phyloP scores from a whole-genome alignment of 176 grass and related monocot genomes.

The maize (Zea mays) region Zm-B73-REFERENCE-NAM-5.0 NC_050097.1:217576001-217576500 shows the following conservation, averaged over 20 bases:
- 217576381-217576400: too few species aligned
- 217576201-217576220: conserved; percentile 51
- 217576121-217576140: conserved; percentile 26
- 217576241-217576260: too few species aligned
- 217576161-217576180: conserved; percentile 35
- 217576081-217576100: conserved; percentile 32
- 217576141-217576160: conserved; percentile 30
- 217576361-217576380: too few species aligned
- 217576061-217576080: conserved; percentile 14
- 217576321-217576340: too few species aligned
- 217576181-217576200: conserved; percentile 33
- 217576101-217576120: conserved; percentile 31
- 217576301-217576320: too few species aligned
- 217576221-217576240: conserved; percentile 24
- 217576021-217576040: conserved; percentile 98
- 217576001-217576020: conserved; percentile 36
- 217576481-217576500: not conserved
- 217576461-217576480: conserved; percentile 11
- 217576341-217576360: too few species aligned
- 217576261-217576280: too few species aligned
- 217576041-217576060: conserved; percentile 59
- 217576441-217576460: conserved; percentile 5
- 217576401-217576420: too few species aligned
- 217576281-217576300: too few species aligned
- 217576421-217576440: conserved; percentile 55